phyloP scores from a whole-genome alignment of 2,329 filamentous ascomycete genomes.

The Pseudogymnoascus sp. region DNA sequence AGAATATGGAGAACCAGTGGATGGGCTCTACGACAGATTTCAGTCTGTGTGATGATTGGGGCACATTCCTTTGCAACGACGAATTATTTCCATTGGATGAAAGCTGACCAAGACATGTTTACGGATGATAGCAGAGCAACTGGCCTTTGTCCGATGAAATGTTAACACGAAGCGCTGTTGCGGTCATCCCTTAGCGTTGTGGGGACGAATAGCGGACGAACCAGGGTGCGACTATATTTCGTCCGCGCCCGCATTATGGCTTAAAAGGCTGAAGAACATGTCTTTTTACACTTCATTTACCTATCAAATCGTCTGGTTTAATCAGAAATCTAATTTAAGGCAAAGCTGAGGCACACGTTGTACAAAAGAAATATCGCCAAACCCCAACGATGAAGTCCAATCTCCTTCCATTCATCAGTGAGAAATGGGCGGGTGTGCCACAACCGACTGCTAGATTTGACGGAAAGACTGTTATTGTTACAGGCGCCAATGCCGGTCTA shows the following conservation, averaged over 20 bases:
- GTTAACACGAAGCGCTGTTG: neutral
- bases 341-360: neutral
- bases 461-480: conserved; percentile 28
- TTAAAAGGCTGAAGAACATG: neutral
- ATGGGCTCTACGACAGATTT: neutral
- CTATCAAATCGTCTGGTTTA: neutral
- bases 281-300: neutral
- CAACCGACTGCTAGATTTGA: conserved; percentile 11
- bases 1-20: neutral
- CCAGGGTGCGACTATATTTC: neutral
- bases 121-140: neutral
- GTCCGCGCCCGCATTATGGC: neutral
- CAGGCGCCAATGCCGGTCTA: conserved; percentile 36
- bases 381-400: neutral
- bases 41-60: neutral
- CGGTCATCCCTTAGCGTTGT: neutral
- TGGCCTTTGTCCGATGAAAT: neutral
- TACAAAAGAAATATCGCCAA: neutral
- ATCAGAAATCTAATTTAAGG: neutral
- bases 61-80: neutral
- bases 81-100: neutral
- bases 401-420: neutral
- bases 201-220: neutral
- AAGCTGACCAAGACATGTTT: neutral
- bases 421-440: conserved; percentile 1